phyloP scores from a whole-genome alignment of 805 yeast genomes.

The Barnettozyma sp. region DNA sequence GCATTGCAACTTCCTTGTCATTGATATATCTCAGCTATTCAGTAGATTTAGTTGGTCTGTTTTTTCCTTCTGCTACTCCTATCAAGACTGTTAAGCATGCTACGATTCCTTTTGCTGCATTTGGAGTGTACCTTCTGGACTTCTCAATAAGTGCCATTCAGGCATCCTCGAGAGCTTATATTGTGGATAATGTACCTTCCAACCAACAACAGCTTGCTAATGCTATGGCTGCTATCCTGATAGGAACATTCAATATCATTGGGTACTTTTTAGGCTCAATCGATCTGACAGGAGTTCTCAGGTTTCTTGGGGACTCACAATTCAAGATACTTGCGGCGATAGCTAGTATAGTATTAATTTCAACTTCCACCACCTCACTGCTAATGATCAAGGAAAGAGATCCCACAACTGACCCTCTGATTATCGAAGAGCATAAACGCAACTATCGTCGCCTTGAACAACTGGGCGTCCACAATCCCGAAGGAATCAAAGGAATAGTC shows the following conservation, averaged over 20 bases:
- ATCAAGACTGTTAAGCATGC: slow-evolving; percentile 23
- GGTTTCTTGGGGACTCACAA: slow-evolving; percentile 41
- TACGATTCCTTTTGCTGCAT: slow-evolving; percentile 45
- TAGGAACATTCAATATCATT: slow-evolving; percentile 50
- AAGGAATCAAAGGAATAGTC: slow-evolving; percentile 14
- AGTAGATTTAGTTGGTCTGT: slow-evolving; percentile 30
- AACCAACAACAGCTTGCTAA: slow-evolving; percentile 52
- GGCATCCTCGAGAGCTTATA: slow-evolving; percentile 53
- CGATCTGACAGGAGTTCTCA: slow-evolving; percentile 33
- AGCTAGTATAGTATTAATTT: slow-evolving; percentile 34
- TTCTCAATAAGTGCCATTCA: slow-evolving; percentile 54
- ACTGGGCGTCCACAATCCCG: slow-evolving; percentile 31
- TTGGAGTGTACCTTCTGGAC: slow-evolving; percentile 47
- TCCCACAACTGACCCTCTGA: slow-evolving; percentile 37
- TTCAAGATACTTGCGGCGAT: slow-evolving; percentile 42
- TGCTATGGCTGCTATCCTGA: slow-evolving; percentile 63
- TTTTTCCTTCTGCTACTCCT: slow-evolving; percentile 23
- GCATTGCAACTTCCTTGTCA: slow-evolving; percentile 39
- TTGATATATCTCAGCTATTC: slow-evolving; percentile 42
- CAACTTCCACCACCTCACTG: slow-evolving; percentile 31
- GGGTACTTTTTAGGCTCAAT: slow-evolving; percentile 50
- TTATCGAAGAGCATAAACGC: slow-evolving; percentile 32
- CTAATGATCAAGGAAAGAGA: slow-evolving; percentile 39
- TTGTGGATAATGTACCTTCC: slow-evolving; percentile 54
- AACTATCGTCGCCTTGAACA: slow-evolving; percentile 28